phyloP scores from a whole-genome alignment of 306 rosid species.

The Pyrus bretschneideri region DNA sequence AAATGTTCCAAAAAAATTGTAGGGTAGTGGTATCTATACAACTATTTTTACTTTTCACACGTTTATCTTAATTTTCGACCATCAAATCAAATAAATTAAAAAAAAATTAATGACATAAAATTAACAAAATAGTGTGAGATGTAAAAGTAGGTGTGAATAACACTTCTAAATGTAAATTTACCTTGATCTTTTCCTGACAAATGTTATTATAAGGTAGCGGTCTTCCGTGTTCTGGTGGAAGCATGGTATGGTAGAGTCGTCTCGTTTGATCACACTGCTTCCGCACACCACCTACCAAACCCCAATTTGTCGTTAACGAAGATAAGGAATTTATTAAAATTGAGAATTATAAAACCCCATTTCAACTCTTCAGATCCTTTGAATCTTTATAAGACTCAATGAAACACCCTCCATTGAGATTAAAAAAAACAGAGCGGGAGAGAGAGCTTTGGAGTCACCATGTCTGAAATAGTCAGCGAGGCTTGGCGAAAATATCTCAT shows the following conservation, averaged over 20 bases:
- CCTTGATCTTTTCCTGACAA: background rate
- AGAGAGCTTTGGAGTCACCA: conserved; percentile 28
- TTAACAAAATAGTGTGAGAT: no score
- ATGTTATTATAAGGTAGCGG: background rate
- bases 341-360: background rate
- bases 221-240: background rate
- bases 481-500: conserved; percentile 57
- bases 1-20: no score
- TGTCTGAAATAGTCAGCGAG: conserved; percentile 61
- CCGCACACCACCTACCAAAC: conserved; percentile 6
- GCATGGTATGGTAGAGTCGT: no score
- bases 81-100: no score
- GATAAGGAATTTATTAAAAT: background rate
- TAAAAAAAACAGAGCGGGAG: background rate
- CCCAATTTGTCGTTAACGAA: conserved; percentile 14
- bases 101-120: no score
- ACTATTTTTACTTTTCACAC: no score
- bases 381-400: background rate
- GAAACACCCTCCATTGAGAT: background rate
- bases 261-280: background rate
- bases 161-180: background rate
- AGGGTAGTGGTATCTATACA: no score
- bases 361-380: background rate
- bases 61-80: fast-evolving
- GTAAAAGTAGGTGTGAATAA: no score